Conservation (phyloP, 2,329 filamentous ascomycete genomes). For the Aspergillus pseudoviridinutans region DNA sequence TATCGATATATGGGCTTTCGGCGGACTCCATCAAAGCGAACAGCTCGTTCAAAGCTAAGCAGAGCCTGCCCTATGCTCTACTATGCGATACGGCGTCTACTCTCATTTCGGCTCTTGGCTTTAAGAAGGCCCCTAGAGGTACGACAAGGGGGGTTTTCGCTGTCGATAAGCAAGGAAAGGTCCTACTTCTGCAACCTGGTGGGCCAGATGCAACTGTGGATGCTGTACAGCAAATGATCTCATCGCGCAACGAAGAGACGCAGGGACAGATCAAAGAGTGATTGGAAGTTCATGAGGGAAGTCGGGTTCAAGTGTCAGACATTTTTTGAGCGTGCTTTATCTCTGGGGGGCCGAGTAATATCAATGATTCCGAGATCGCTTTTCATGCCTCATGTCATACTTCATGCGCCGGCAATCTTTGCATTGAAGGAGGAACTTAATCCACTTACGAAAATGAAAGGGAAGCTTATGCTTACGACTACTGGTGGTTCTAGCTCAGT, state of each 20-base stretch:
- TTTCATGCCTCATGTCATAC: not conserved
- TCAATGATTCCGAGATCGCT: not conserved
- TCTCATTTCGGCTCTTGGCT: slow-evolving; percentile 80
- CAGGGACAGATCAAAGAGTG: not conserved
- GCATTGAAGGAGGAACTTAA: not conserved
- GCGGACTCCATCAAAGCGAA: slow-evolving; percentile 87
- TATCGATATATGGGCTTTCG: slow-evolving; percentile 86
- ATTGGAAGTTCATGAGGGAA: not conserved
- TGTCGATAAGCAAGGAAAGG: slow-evolving; percentile 75
- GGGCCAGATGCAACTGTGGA: slow-evolving; percentile 74
- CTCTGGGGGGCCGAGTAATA: not conserved
- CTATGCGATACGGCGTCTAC: slow-evolving; percentile 74
- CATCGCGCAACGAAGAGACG: slow-evolving; percentile 32
- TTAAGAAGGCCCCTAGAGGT: slow-evolving; percentile 78
- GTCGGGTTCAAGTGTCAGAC: not conserved
- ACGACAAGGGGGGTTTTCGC: slow-evolving; percentile 86
- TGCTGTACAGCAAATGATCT: slow-evolving; percentile 68
- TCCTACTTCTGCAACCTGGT: slow-evolving; percentile 70
- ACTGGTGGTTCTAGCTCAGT: too few relatives aligned
- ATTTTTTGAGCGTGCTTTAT: not conserved
- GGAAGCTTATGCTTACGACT: too few relatives aligned
- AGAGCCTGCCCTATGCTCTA: slow-evolving; percentile 81
- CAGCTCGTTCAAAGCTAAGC: slow-evolving; percentile 86
- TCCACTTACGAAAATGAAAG: not conserved
- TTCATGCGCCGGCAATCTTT: not conserved